Evolutionary conservation across 495 filamentous ascomycete genomes (phyloP), one percentile per base, ranked within the genome.

Genomic region (Neurospora hispaniola): DNA sequence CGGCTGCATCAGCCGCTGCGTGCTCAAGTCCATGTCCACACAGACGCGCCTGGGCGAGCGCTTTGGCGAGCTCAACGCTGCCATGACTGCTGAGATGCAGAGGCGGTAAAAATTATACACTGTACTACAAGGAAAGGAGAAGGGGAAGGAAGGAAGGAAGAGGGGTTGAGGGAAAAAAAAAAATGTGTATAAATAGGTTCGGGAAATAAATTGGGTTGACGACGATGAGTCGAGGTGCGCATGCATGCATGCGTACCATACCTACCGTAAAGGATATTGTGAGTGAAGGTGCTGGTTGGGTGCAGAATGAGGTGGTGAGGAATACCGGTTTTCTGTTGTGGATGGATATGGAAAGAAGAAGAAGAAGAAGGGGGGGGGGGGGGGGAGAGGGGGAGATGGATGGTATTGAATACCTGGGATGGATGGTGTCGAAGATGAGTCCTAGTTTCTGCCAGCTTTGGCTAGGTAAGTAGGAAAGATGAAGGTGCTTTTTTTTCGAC

Each of bases 11-110:
- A 89, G 92, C 85, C 91, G 93, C 75, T 99, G 96, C 81, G 94
- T 98, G 31, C 91, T 95, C 83, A 99, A 99, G 87, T 92, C 92
- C 81, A 88, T 98, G 82, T 95, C 97, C 80, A 88, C 90, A 71
- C 91, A 91, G 43, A 91, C 94, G 77, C 89, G 96, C 40, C 84
- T 98, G 71, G 91, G 93, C 75, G 91, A 96, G 82, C 88, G 96
- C 48, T 99, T 98, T 86, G 92, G 93, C 82, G 96, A 99, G 83
- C 90, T 96, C 81, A 97, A 97, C 76, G 91, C 91, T 44, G 89
- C 90, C 74, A 94, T 96, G 92, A 90, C 90, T 84, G 77, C 79
- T 71, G 90, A 93, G 84, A 84, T 86, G 73, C 90, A 90, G 74
- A 77, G 77, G 74, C 70, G 48, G 70, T 70, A 75, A 72, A 75